Percentiles rank a stretch among this genome's conserved stretches.
Conservation (phyloP, 139 green algal species). For the Gonium pectorale region DNA sequence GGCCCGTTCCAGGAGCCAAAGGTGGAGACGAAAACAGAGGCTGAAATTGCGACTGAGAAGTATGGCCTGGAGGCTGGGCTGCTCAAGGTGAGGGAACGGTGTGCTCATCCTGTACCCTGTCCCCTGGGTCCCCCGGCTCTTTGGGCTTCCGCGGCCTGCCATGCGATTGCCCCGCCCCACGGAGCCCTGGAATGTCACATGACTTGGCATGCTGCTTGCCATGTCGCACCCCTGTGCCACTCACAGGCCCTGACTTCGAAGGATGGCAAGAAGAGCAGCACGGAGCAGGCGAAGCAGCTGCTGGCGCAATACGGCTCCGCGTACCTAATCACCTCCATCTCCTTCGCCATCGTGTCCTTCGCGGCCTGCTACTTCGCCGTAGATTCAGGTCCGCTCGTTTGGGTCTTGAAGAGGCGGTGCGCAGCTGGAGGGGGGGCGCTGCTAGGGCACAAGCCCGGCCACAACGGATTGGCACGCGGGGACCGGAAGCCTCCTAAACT, state of each 20-base stretch:
- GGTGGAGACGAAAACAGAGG: conserved; percentile 45
- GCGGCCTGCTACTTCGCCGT: conserved; percentile 92
- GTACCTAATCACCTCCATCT: conserved; percentile 97
- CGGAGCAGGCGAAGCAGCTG: conserved; percentile 91
- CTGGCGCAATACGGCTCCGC: conserved; percentile 93
- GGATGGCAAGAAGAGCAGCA: conserved; percentile 55
- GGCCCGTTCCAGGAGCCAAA: conserved; percentile 35
- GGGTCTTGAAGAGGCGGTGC: not conserved
- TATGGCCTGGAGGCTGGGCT: conserved; percentile 93
- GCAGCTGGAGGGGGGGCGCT: not conserved
- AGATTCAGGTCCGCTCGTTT: conserved; percentile 64
- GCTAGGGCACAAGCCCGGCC: too few relatives aligned
- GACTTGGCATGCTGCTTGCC: too few relatives aligned
- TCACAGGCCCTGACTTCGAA: conserved; percentile 78
- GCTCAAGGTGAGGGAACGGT: conserved; percentile 83
- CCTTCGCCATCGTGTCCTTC: conserved; percentile 96
- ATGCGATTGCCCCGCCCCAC: too few relatives aligned
- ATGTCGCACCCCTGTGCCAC: too few relatives aligned
- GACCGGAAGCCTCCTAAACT: too few relatives aligned
- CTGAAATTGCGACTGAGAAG: conserved; percentile 80
- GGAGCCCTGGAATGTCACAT: too few relatives aligned
- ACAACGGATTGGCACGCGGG: too few relatives aligned
- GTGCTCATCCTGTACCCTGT: too few relatives aligned
- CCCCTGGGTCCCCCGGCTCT: too few relatives aligned
- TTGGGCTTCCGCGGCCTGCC: too few relatives aligned